Conservation (phyloP, 1,284 basidiomycete species). For the Trichosporon sp. region DNA sequence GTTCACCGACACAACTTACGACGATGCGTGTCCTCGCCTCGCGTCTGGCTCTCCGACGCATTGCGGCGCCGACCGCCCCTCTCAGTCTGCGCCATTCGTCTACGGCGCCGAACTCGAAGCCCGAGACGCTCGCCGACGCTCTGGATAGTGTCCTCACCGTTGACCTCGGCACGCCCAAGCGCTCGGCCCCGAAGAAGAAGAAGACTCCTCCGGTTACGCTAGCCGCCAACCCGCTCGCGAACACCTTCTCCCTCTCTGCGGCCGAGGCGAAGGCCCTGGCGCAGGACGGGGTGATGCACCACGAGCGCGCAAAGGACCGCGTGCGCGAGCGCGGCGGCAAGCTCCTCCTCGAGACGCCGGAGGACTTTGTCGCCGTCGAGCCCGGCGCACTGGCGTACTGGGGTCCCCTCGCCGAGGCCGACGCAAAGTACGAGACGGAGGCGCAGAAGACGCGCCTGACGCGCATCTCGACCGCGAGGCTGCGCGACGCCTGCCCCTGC, state of each 20-base stretch:
- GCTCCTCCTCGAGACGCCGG: constrained; percentile 17
- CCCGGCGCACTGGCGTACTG: constrained; percentile 27
- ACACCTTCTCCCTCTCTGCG: neutral
- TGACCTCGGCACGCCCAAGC: constrained; percentile 3
- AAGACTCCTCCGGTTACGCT: neutral
- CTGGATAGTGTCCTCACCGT: neutral
- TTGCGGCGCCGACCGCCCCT: neutral
- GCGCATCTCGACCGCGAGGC: constrained; percentile 54
- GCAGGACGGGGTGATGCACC: neutral
- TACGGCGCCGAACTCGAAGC: neutral
- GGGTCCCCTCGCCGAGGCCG: constrained; percentile 24
- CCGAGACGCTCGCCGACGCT: neutral
- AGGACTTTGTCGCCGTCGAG: constrained; percentile 23
- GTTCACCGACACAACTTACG: neutral
- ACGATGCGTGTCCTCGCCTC: constrained; percentile 10
- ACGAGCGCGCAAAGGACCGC: constrained; percentile 14
- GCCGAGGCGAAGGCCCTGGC: neutral
- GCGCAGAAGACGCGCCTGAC: neutral
- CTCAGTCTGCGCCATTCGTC: neutral
- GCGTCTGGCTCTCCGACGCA: neutral
- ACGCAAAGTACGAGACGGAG: neutral
- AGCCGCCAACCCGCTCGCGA: constrained; percentile 5
- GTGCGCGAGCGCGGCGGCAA: neutral
- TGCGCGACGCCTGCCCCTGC: constrained; percentile 66
- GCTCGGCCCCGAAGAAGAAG: neutral